A percentile compares a stretch with the other conserved stretches of the same genome.
These are phyloP conservation scores for Nitzschia sp. DNA, from an alignment of 108 stramenopile genomes.

Conservation along the genomic window DNA sequence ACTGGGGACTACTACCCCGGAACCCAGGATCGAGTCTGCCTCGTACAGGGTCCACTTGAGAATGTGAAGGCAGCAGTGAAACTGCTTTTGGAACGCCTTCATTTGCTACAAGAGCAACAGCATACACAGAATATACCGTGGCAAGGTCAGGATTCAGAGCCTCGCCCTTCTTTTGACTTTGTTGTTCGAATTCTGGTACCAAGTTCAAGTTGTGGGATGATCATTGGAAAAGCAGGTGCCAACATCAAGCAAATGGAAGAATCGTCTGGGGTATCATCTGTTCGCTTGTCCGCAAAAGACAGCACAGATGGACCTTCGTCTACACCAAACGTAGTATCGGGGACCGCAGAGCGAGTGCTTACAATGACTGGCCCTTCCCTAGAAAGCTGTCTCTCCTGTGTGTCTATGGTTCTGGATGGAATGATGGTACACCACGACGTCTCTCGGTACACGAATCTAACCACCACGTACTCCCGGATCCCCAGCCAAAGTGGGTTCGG, in stretches of 20 bases:
- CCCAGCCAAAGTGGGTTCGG: slow-evolving; percentile 17
- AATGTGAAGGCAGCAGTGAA: slow-evolving; percentile 60
- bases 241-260: slow-evolving; percentile 80
- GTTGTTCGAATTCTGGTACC: slow-evolving; percentile 76
- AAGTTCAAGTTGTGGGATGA: slow-evolving; percentile 74
- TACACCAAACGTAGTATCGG: slow-evolving; percentile 13
- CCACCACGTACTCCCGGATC: slow-evolving; percentile 68
- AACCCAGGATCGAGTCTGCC: slow-evolving; percentile 74
- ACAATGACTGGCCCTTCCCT: slow-evolving; percentile 66
- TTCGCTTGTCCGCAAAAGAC: slow-evolving; percentile 73
- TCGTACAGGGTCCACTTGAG: slow-evolving; percentile 67
- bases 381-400: slow-evolving; percentile 49
- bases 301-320: slow-evolving; percentile 18
- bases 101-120: slow-evolving; percentile 56
- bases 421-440: slow-evolving; percentile 72
- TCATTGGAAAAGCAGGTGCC: slow-evolving; percentile 75
- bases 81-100: slow-evolving; percentile 56
- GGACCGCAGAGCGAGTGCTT: slow-evolving; percentile 65
- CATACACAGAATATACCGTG: slow-evolving; percentile 42
- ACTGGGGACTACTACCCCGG: slow-evolving; percentile 77
- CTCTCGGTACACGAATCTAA: slow-evolving; percentile 75
- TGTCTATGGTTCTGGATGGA: slow-evolving; percentile 54
- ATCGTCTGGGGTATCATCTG: slow-evolving; percentile 57
- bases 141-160: slow-evolving; percentile 25
- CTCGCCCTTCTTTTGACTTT: slow-evolving; percentile 42